Base-by-base conservation (phyloP, 2,329 filamentous ascomycete genomes). In the Ophiostoma sp. region DNA sequence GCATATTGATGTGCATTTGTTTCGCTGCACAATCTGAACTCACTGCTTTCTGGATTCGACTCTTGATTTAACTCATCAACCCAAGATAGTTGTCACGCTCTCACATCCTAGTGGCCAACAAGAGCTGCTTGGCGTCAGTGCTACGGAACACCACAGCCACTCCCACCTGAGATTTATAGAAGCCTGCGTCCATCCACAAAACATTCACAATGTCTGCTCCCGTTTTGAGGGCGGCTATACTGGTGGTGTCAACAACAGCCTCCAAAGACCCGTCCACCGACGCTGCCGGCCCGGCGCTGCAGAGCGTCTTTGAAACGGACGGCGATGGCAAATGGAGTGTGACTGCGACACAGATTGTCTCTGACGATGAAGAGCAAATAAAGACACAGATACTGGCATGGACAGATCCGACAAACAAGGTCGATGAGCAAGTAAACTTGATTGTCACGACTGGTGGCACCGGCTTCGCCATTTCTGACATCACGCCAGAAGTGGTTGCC, bases 191-290 rank as follows among this genome's bases (percentile, higher is more conserved):
- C 27, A 27, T 27, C 27, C 27, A 27, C 27, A 27, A 27, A 1
- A 27, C 27, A 27, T 16, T 36, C 47, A 69, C 73, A 63, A 74
- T 81, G 68, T 81, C 97, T 11, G 60, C 60, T 18, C 60, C 60
- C 1, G 11, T 63, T 42, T 81, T 98, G 12, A 89, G 82, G 75
- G 89, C 88, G 45, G 91, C 90, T 7, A 88, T 99, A 65, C 83
- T 99, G 67, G 85, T 98, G 72, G 84, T 99, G 52, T 98, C 95
- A 1, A 96, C 96, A 66, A 99, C 95, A 5, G 95, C 93, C 5
- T 87, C 89, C 8, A 83, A 86, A 73, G 89, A 97, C 76, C 86
- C 92, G 0, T 87, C 89, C 3, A 88, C 91, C 1, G 95, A 99
- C 79, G 87, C 87, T 71, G 89, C 91, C 8, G 86, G 86, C 5